Base-by-base conservation (phyloP, 2,329 filamentous ascomycete genomes). In the Microdochium trichocladiopsis region DNA sequence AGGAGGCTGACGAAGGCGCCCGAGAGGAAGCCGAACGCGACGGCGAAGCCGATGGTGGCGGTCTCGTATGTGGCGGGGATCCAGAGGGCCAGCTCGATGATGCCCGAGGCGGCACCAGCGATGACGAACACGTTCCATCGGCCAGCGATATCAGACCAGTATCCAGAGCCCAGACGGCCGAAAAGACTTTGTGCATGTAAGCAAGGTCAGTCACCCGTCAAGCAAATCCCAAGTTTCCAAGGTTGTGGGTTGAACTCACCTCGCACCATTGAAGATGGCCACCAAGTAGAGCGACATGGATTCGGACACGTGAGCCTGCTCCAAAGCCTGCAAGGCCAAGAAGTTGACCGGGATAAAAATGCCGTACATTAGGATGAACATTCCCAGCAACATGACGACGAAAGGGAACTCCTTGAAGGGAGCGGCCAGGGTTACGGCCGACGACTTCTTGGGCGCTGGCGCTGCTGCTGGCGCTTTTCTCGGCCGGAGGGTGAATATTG, bases 301-400 rank as follows among this genome's bases (percentile, higher is more conserved):
- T 16, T 66, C 49, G 12, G 67, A 64, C 61, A 78, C 72, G 47
- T 74, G 74, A 2, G 72, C 66, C 4, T 67, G 59, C 57, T 69
- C 54, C 4, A 55, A 52, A 2, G 77, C 76, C 61, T 78, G 75
- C 22, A 79, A 64, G 25, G 76, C 63, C 54, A 78, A 70, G 60
- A 77, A 80, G 61, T 74, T 78, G 63, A 79, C 78, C 2, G 77
- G 77, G 51, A 80, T n/a, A n/a, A n/a, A n/a, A n/a, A n/a, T n/a
- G n/a, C n/a, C n/a, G n/a, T n/a, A n/a, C n/a, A n/a, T n/a, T n/a
- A n/a, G n/a, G n/a, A n/a, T n/a, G n/a, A n/a, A n/a, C n/a, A n/a
- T n/a, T n/a, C n/a, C n/a, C n/a, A n/a, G n/a, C n/a, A n/a, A n/a
- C n/a, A n/a, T n/a, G n/a, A n/a, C n/a, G n/a, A n/a, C n/a, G n/a